Evolutionary conservation across 1,284 basidiomycete genomes (phyloP).

Genomic region (Pterulicium gracile): DNA sequence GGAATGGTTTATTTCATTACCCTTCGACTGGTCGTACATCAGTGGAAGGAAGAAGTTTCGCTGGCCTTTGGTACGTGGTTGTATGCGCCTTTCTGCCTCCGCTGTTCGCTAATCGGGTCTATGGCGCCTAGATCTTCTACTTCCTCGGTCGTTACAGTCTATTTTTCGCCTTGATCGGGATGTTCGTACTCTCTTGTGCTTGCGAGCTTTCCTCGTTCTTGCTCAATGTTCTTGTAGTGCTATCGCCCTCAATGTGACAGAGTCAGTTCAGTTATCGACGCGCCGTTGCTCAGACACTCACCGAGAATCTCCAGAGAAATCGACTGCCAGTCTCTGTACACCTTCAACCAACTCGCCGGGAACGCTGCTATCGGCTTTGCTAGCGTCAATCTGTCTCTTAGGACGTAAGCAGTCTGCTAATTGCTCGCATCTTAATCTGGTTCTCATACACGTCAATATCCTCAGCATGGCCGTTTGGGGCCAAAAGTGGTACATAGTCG

Average conservation of each 20-base stretch:
- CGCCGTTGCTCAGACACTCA: slow-evolving; percentile 3
- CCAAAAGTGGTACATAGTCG: slow-evolving; percentile 45
- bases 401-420: slow-evolving; percentile 43
- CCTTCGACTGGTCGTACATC: slow-evolving; percentile 60
- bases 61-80: slow-evolving; percentile 50
- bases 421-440: background rate
- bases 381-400: slow-evolving; percentile 68
- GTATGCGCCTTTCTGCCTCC: too few relatives aligned
- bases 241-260: slow-evolving; percentile 45
- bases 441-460: slow-evolving; percentile 7
- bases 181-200: slow-evolving; percentile 31
- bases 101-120: too few relatives aligned
- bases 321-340: slow-evolving; percentile 61
- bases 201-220: background rate
- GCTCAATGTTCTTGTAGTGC: slow-evolving; percentile 23
- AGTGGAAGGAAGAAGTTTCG: slow-evolving; percentile 46
- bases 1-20: slow-evolving; percentile 54
- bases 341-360: slow-evolving; percentile 62
- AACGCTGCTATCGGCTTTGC: slow-evolving; percentile 66
- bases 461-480: slow-evolving; percentile 64
- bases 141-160: slow-evolving; percentile 64
- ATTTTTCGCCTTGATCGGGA: slow-evolving; percentile 58
- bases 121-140: slow-evolving; percentile 47
- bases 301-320: slow-evolving; percentile 31
- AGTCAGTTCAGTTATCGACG: slow-evolving; percentile 19